Evolutionary conservation across 164 flowering plant species (phyloP), one percentile per base, ranked within the genome.

Genomic region (Vitis rupestris): DNA sequence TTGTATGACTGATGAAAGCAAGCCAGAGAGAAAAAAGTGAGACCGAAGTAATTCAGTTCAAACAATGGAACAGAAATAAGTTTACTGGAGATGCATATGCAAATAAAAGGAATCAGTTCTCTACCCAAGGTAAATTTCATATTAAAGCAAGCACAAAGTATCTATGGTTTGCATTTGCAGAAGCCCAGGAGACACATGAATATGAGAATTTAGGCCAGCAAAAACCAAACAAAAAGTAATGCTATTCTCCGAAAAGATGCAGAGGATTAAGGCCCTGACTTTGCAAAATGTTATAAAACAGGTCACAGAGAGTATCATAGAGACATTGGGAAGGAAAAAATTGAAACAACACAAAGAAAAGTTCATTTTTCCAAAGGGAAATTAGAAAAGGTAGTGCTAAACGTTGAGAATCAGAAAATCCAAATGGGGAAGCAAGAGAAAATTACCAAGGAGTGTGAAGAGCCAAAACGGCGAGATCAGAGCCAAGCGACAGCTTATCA

Each of bases 401-500:
- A 37, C 44, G 44, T 37, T 37, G 44, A 37, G 44, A 37, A 37
- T 37, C 64, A 61, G 11, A 31, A 61, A 9, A 61, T 10, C 27
- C 59, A 61, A 50, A 69, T 62, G 44, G 48, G 44, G 10, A 69
- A 58, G 50, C 12, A 55, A 59, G 2, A 65, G 16, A 29, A n/a
- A 31, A 44, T 65, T 80, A 95, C 99, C 96, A 87, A 66, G 98
- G 99, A 0, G 99, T 95, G 74, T 95, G 98, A 71, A 95, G 97
- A 65, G 82, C 72, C 63, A 90, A 58, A n/a, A 93, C 79, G 56
- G 58, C 81, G 71, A 88, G 56, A 71, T 81, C 77, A 55, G 80
- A 66, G 11, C 98, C 96, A 47, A 95, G 78, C 0, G 85, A 68
- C 3, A 95, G 13, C 74, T 76, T 90, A 74, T 90, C 93, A 47